Evolutionary conservation across 495 filamentous ascomycete genomes (phyloP).

Genomic region (Tirmania nivea): DNA sequence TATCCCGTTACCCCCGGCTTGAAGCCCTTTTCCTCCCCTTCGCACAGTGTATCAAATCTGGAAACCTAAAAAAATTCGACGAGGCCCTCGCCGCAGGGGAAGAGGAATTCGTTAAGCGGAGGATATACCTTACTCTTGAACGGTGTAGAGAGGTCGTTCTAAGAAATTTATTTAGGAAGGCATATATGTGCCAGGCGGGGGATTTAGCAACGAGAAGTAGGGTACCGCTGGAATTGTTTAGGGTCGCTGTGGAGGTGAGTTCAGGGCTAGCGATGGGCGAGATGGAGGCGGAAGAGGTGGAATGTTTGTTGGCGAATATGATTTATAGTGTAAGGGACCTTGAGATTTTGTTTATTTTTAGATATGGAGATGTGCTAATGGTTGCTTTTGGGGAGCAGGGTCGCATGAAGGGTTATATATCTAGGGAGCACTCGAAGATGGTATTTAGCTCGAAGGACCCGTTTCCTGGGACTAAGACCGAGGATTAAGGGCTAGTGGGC

Average conservation of each 20-base stretch:
- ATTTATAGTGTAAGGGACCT: constrained; percentile 61
- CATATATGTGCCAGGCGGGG: constrained; percentile 60
- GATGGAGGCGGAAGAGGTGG: constrained; percentile 77
- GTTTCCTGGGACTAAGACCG: constrained; percentile 63
- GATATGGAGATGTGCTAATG: not conserved
- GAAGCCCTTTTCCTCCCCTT: constrained; percentile 59
- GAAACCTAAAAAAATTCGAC: constrained; percentile 69
- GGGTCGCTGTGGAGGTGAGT: constrained; percentile 37
- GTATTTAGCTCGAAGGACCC: constrained; percentile 79
- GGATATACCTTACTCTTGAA: constrained; percentile 87
- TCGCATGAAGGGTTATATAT: constrained; percentile 94
- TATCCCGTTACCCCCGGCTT: constrained; percentile 55
- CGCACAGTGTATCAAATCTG: constrained; percentile 50
- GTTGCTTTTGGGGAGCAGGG: constrained; percentile 29
- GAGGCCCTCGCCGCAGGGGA: constrained; percentile 57
- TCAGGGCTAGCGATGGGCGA: constrained; percentile 35
- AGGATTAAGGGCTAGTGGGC: no score
- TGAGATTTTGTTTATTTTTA: constrained; percentile 12
- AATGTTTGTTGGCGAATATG: constrained; percentile 81
- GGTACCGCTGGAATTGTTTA: constrained; percentile 62
- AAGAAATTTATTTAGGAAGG: constrained; percentile 73
- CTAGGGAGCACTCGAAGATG: constrained; percentile 65
- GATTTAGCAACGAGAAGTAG: constrained; percentile 42
- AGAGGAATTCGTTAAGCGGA: constrained; percentile 75
- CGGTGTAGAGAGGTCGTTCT: constrained; percentile 75